Evolutionary conservation across 2,329 filamentous ascomycete species (phyloP), one percentile per base, ranked within the genome.

Genomic region (Akanthomyces lecanii): DNA sequence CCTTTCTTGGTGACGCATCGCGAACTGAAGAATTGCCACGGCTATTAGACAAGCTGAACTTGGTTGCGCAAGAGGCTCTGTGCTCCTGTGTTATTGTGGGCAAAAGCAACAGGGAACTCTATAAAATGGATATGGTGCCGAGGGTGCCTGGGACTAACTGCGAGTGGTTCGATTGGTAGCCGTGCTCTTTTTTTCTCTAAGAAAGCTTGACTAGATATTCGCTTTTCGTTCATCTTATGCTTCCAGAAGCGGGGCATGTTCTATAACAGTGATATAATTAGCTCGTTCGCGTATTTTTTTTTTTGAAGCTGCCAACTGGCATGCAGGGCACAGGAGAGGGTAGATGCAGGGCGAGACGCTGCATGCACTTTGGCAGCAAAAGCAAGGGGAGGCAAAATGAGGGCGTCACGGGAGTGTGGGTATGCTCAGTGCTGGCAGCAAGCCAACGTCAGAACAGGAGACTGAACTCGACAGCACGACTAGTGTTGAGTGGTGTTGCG

Each of bases 371-470:
- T 52, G 50, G 14, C 16, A 21, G 28, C 30, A 52, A 52, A 52
- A 52, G 47, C 47, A 50, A 50, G 23, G 21, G 47, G 12, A 25
- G 47, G 23, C 47, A 16, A 25, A 2, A 50, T 30, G 47, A 45
- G n/a, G 47, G 21, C 25, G 25, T 25, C 21, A 25, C 21, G 47
- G 14, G 47, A 14, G 38, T 40, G 47, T 50, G 21, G 14, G 23
- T 50, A 21, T 21, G 21, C 21, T 21, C 21, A 21, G 18, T n/a
- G 47, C 10, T 36, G 10, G 8, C 10, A 36, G 95, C 33, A 36
- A 11, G 33, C 33, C 33, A 36, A 36, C 8, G 33, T 4, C 33
- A 36, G 10, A 50, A 25, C 21, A 50, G 3, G 47, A 45, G 42
- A 45, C 42, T 16, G 38, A 14, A 16, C 3, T 40, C 38, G 18